These are phyloP conservation scores for Monosiga brevicollis DNA, from an alignment of 78 protist genomes.

Conservation along the genomic window DNA sequence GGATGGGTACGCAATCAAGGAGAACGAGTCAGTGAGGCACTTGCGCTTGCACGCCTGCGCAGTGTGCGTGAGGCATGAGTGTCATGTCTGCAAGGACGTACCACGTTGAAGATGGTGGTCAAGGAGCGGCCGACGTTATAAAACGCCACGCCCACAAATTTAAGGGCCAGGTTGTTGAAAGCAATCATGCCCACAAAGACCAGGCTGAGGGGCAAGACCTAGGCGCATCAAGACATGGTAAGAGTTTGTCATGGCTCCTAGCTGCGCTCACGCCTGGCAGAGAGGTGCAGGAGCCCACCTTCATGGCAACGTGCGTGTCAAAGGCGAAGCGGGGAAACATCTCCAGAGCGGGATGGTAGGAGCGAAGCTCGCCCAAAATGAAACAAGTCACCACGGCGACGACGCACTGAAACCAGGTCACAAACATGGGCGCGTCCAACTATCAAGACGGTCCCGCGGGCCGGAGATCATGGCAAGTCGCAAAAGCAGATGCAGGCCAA, in stretches of 20 bases:
- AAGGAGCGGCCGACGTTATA: conserved; percentile 15
- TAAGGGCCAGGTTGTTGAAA: conserved; percentile 11
- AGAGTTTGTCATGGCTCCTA: background rate
- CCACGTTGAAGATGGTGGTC: background rate
- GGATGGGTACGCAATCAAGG: too few species aligned
- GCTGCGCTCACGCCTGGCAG: too few species aligned
- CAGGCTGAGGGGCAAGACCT: background rate
- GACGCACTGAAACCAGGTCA: conserved; percentile 14
- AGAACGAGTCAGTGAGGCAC: too few species aligned
- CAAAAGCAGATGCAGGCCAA: background rate
- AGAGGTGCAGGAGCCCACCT: background rate
- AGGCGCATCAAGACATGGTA: background rate
- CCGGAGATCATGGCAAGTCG: background rate
- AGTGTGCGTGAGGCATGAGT: too few species aligned
- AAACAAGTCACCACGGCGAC: background rate
- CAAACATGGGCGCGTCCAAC: background rate
- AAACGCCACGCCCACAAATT: background rate
- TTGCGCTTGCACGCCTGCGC: too few species aligned
- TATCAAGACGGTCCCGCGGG: background rate
- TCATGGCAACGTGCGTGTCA: background rate
- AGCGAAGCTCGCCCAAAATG: background rate
- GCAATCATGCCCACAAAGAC: conserved; percentile 18
- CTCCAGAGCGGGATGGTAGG: background rate
- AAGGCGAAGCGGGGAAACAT: background rate
- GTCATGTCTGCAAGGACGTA: background rate